Base-by-base conservation (phyloP, 163 green algal species). In the Chloromonas sp. region DNA sequence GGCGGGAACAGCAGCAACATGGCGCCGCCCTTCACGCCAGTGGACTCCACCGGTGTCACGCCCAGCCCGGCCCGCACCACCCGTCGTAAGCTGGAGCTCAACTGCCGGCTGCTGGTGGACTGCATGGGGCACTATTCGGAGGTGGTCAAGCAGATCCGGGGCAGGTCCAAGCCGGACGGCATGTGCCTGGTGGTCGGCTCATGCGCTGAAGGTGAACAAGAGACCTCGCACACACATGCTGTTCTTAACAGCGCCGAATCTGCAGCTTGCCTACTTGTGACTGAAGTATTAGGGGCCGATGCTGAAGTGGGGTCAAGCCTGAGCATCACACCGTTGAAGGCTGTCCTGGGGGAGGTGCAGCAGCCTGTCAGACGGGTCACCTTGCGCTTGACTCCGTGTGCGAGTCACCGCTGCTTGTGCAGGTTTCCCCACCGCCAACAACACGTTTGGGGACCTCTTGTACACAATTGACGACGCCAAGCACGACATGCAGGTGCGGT, bases 141-240 rank as follows among this genome's bases (percentile, higher is more conserved):
- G 61, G 85, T 88, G 13, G 85, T 88, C 1, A 88, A 88, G 81
- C 85, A 98, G 93, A 89, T 96, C 59, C 84, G 94, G 0, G 92
- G 93, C 59, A 86, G 89, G 0, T 83, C 88, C 1, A 96, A 95
- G 88, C 95, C 96, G 1, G 92, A 98, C 61, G 95, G 95, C 79
- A 94, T 99, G 89, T 94, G 93, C 83, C 84, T 98, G 83, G 95
- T 98, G 76, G 95, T 98, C 66, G 96, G 96, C 3, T 90, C 88
- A 0, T 97, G 94, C 86, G 93, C 91, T 0, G 83, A 90, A 58
- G 95, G 90, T 90, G 83, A 70, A 82, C 60, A 13, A 58, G 14
- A 5, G 66, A 11, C 66, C 36, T 36, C 36, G 36, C 36, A 36
- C 36, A 36, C 36, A 36, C 36, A 36, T 36, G 36, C 36, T 36